Percentiles rank a stretch among this genome's conserved stretches.
Evolutionary conservation across 2,329 filamentous ascomycete genomes (phyloP).

Genomic region (Aspergillus chevalieri): DNA sequence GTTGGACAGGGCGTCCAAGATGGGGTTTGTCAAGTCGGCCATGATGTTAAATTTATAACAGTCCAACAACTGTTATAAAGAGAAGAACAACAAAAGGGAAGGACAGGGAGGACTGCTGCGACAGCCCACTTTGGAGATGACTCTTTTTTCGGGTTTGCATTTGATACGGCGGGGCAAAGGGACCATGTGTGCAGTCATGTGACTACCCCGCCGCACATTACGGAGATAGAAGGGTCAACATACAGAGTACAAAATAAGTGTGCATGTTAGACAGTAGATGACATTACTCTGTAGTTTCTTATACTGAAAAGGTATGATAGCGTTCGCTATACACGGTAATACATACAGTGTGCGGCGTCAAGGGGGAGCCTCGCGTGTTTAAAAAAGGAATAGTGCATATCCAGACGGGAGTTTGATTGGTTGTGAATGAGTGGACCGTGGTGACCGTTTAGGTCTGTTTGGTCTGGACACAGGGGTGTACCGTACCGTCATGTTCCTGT

Average conservation of each 20-base stretch:
- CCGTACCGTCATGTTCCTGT: no score
- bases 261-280: no score
- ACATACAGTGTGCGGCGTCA: no score
- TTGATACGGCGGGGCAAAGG: constrained; percentile 17
- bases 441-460: no score
- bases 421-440: no score
- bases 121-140: constrained; percentile 27
- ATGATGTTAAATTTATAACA: constrained; percentile 25
- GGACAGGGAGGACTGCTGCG: constrained; percentile 6
- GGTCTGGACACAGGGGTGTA: no score
- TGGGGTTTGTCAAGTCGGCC: constrained; percentile 56
- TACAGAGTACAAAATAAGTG: background rate
- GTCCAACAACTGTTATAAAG: background rate
- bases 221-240: background rate
- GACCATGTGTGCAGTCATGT: constrained; percentile 19
- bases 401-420: no score
- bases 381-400: no score
- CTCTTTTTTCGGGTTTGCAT: constrained; percentile 22
- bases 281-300: no score
- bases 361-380: no score
- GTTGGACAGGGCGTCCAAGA: constrained; percentile 61
- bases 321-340: no score
- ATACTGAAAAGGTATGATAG: no score
- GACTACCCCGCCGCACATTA: constrained; percentile 14
- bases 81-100: background rate